Evolutionary conservation across 2,329 filamentous ascomycete genomes (phyloP), one percentile per base, ranked within the genome.

Genomic region (Fonsecaea monophora): DNA sequence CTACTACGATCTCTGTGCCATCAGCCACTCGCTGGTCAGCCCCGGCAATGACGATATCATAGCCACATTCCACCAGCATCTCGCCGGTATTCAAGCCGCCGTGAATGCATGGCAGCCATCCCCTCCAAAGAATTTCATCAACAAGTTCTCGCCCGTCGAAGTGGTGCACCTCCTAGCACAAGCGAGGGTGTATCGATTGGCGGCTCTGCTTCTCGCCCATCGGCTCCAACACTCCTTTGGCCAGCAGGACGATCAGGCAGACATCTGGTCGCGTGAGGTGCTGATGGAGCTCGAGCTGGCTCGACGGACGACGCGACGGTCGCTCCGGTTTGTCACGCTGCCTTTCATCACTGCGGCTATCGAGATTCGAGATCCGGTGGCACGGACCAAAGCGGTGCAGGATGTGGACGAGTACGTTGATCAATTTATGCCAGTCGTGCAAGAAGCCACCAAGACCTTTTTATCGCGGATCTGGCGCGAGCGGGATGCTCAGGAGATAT

Each of bases 401-500:
- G 38, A 67, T n/a, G 56, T 60, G 54, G 65, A 64, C 25, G 56
- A 56, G 60, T 64, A 67, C 35, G 65, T 67, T 13, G 65, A 67
- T 56, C 65, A 45, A 50, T 67, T 67, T 35, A 63, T 37, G 38
- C 65, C 60, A 3, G 60, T 60, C 45, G 60, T 67, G 25, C 65
- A 67, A 32, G 48, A 57, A 30, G 65, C 38, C 4, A 60, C 65
- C 42, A 67, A 57, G 48, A 53, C 32, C 3, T 67, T 67, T 59
- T 53, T 67, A 45, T 60, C 35, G 40, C 54, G 56, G n/a, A 42
- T 67, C 42, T 67, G 65, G 65, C 45, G 37, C 13, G 60, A 64
- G 42, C 54, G 65, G 45, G 65, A 67, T 50, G 25, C 25, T 34
- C 21, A 56, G 34, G 30, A 32, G 25, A 63, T 34, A 50, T 25